phyloP scores from a whole-genome alignment of 805 yeast genomes.

The Suhomyces pyralidae region DNA sequence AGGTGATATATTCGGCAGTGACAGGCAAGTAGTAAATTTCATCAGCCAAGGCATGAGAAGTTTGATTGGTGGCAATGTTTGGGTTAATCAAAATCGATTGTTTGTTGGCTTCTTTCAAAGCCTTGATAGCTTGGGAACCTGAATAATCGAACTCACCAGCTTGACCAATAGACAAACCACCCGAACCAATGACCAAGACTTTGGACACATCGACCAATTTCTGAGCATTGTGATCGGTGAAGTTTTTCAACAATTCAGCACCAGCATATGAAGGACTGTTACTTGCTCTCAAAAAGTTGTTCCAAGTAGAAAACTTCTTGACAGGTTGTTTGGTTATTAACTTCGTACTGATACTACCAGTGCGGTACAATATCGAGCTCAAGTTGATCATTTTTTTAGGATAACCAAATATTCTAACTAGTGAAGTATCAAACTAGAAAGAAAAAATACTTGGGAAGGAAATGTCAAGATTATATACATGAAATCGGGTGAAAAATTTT shows the following conservation, averaged over 20 bases:
- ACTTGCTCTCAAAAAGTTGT: slow-evolving; percentile 6
- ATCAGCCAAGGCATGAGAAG: slow-evolving; percentile 92
- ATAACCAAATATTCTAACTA: background rate
- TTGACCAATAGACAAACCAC: slow-evolving; percentile 96
- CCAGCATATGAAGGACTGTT: slow-evolving; percentile 51
- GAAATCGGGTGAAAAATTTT: slow-evolving; percentile 13
- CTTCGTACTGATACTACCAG: slow-evolving; percentile 1
- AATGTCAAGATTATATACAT: background rate
- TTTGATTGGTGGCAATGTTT: slow-evolving; percentile 94
- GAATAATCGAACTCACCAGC: slow-evolving; percentile 98
- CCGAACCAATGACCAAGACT: slow-evolving; percentile 93
- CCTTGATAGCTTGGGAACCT: slow-evolving; percentile 97
- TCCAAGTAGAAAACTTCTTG: slow-evolving; percentile 7
- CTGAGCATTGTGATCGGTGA: slow-evolving; percentile 58
- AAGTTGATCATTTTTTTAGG: slow-evolving; percentile 7
- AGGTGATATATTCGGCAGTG: slow-evolving; percentile 92
- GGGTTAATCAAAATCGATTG: slow-evolving; percentile 87
- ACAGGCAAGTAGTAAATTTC: slow-evolving; percentile 95
- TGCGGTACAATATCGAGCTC: slow-evolving; percentile 6
- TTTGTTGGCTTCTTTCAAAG: slow-evolving; percentile 86
- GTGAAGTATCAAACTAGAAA: background rate
- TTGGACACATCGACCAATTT: slow-evolving; percentile 78
- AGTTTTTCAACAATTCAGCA: slow-evolving; percentile 54
- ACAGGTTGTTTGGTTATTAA: slow-evolving; percentile 2
- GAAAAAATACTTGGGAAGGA: slow-evolving; percentile 4